Evolutionary conservation across 2,329 filamentous ascomycete genomes (phyloP), one percentile per base, ranked within the genome.

Genomic region (Leptographium procerum): DNA sequence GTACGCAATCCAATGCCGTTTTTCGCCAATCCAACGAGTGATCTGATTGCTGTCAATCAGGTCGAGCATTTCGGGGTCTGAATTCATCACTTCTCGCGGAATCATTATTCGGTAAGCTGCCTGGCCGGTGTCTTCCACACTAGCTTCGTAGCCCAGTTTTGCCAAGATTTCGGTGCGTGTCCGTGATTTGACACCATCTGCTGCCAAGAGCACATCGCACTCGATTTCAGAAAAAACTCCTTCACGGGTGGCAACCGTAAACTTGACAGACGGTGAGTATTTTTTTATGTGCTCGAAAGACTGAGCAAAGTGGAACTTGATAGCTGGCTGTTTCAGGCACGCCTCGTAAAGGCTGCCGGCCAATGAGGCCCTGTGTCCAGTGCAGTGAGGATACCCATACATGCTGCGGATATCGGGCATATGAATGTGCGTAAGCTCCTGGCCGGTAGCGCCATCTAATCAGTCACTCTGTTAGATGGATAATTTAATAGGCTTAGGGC

Each of bases 81-180:
- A 63, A 57, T 77, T 61, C 80, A 91, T 87, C 60, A 86, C 76
- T 31, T 82, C 77, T 13, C 87, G 81, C 1, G 79, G 81, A 19
- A 91, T 77, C 81, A 91, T 86, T 69, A 91, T 88, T 14, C 88
- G 81, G 73, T 91, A 91, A 3, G 87, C 87, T 0, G 88, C 88
- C 71, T 91, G 86, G 4, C 86, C 83, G 0, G 87, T 89, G 61
- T 88, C 85, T 60, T 83, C 75, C 63, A 85, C 80, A 58, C 81
- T 73, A 36, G 77, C 79, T 9, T 72, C 69, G 61, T 77, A 72
- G 47, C 77, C 75, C 1, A 83, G 70, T 52, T 75, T 71, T 34
- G 75, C 70, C 3, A 88, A 77, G 67, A 89, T 77, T 45, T 77
- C 72, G 10, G 75, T 71, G 36, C 80, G 75, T 19, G 73, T 71